Percentiles rank a stretch among this genome's conserved stretches.
Conservation (phyloP, 345 rosid species). For the Cardamine resedifolia region DNA sequence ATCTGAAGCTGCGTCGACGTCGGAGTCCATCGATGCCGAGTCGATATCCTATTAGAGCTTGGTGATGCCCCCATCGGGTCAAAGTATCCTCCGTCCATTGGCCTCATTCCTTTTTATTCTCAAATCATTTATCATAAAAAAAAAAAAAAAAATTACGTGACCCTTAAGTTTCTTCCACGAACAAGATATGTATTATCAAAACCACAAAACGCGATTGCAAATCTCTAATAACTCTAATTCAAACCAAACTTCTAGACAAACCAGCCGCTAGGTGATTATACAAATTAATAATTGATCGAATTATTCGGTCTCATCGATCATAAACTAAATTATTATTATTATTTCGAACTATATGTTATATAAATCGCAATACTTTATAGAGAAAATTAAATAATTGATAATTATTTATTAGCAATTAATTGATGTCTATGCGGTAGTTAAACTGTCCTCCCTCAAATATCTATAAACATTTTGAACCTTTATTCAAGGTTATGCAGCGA, state of each 20-base stretch:
- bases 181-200: not conserved
- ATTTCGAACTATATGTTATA: no score
- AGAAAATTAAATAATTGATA: no score
- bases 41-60: constrained; percentile 46
- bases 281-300: not conserved
- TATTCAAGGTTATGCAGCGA: not conserved
- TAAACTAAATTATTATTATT: no score
- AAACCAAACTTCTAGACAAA: not conserved
- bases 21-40: constrained; percentile 80
- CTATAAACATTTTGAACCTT: not conserved
- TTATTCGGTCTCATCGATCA: not conserved
- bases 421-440: no score
- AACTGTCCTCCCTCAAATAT: not conserved
- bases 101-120: constrained; percentile 40
- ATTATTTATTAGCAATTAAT: no score
- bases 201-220: not conserved
- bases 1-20: constrained; percentile 56
- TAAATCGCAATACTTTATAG: no score
- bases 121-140: not conserved
- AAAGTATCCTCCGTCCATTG: constrained; percentile 37
- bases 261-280: not conserved
- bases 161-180: not conserved
- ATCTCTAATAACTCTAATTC: not conserved
- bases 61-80: constrained; percentile 45
- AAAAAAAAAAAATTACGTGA: constrained; percentile 3